Conservation (phyloP, 305 asterid genomes). For the Rubia tinctorum region DNA sequence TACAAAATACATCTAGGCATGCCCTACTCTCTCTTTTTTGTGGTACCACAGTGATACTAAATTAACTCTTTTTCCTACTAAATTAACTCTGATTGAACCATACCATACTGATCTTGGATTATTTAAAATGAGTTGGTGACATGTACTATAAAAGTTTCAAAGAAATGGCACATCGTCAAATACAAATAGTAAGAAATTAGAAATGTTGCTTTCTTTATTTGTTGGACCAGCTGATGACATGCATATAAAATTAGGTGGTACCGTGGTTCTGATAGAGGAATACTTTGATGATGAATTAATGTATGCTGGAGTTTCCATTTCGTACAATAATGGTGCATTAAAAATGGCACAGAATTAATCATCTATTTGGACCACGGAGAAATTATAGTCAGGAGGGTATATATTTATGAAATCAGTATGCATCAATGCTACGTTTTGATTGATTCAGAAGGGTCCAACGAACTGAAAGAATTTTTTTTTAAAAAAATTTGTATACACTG, state of each 20-base stretch:
- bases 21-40: no score
- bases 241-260: neutral
- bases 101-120: neutral
- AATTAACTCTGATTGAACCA: neutral
- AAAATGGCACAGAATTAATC: neutral
- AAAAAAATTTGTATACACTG: no score
- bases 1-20: no score
- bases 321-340: neutral
- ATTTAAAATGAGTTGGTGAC: neutral
- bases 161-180: neutral
- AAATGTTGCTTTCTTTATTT: neutral
- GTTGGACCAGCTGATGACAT: slow-evolving; percentile 13
- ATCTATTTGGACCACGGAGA: neutral
- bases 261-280: neutral
- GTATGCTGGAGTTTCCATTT: neutral
- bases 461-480: neutral
- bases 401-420: neutral
- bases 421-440: neutral
- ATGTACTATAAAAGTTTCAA: neutral
- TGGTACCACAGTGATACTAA: no score
- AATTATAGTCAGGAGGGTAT: neutral
- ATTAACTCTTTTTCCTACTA: no score
- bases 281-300: neutral
- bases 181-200: neutral
- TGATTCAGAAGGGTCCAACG: neutral